Evolutionary conservation across 768 basidiomycete species (phyloP), one percentile per base, ranked within the genome.

Genomic region (Naganishia friedmannii): DNA sequence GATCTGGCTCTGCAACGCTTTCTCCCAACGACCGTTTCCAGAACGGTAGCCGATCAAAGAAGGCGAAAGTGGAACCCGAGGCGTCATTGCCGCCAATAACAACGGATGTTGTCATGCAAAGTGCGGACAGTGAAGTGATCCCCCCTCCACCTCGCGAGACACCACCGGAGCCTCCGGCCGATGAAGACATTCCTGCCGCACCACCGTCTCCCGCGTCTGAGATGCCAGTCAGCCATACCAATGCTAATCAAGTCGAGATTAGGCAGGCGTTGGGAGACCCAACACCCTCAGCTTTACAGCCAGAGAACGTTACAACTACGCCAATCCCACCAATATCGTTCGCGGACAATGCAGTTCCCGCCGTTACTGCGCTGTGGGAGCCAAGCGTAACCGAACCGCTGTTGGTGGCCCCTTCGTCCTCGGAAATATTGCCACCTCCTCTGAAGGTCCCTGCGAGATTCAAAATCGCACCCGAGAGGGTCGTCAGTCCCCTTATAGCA

Each of bases 171-270:
- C 57, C 39, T 1, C 60, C 60, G 29, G 39, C 21, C 21, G 60
- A 63, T 1, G 60, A 63, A 19, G 60, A 63, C 3, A 63, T 45
- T 26, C 60, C 60, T 28, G 34, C 60, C 21, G 39, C 60, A 1
- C 60, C 60, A 26, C 42, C 60, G 3, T 45, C 60, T 26, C 60
- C 60, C 5, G 34, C 57, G 19, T 34, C 57, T 29, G 26, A 23
- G 8, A 5, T 21, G 12, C 34, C 57, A 10, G n/a, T 37, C 17
- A 23, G 17, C 57, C n/a, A 34, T 7, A 23, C n/a, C 34, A 23
- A 37, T 34, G 55, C 31, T 10, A 21, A 2, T 32, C 8, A 12
- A 34, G 31, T 37, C n/a, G 32, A 15, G n/a, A 23, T 34, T 10
- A 23, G 34, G 21, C 13, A 6, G 32, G 19, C 19, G n/a, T 23